Evolutionary conservation across 129 eudicot genomes (phyloP), one percentile per base, ranked within the genome.

Genomic region (Escallonia rubra): DNA sequence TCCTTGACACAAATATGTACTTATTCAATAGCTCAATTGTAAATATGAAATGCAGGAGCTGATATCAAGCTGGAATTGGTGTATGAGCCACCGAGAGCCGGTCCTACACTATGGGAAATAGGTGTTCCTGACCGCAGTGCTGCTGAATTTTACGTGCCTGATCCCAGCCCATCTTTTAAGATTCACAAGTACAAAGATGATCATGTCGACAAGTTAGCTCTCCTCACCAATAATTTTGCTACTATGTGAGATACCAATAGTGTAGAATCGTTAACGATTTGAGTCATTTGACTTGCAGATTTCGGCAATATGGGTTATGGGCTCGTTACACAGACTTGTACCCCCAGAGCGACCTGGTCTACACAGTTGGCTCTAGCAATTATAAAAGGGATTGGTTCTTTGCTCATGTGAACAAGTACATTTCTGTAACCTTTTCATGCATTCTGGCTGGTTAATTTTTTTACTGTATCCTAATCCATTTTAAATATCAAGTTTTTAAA

Each of bases 121-220:
- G 91, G 91, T 8, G 55, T 75, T 48, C 91, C 91, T 68, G 91
- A 86, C 49, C 85, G 91, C 3, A 79, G 74, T 34, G 91, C 87
- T 49, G 74, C 76, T 34, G 91, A 82, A 59, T 86, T 82, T 59
- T 86, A 47, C 59, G 23, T 86, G 10, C 90, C 90, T 14, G 82
- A 79, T 49, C 90, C 90, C 1, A 62, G 13, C 39, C 67, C 85
- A 2, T 44, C 23, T 4, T 67, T 78, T 16, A 48, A 45, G 47
- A 81, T 69, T 78, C 67, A 64, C 4, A 12, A 64, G 39, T 83
- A 44, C 69, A n/a, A 53, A 16, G 69, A 23, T 23, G 34, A 69
- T 43, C 53, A 57, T 15, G 15, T 67, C 3, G 78, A 80, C 11
- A 80, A 63, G 85, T 80, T 50, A 70, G 69, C 53, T 41, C 34